Conservation (phyloP, 2,329 filamentous ascomycete species). For the Ceratocystis eucalypticola region DNA sequence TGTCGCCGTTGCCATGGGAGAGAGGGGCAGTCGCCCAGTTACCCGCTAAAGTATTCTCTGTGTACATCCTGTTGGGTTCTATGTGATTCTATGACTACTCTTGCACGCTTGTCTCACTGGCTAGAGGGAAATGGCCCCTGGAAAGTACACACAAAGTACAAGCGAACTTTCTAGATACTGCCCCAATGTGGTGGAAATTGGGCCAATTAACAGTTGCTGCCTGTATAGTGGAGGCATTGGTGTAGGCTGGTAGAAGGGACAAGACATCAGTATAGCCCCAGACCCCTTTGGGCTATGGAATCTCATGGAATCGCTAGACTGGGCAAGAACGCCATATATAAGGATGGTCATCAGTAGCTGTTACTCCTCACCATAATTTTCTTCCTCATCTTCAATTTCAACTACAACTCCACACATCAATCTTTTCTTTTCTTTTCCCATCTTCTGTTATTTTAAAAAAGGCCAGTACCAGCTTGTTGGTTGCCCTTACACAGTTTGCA, state of each 20-base stretch:
- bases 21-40: not conserved
- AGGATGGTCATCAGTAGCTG: constrained; percentile 5
- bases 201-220: constrained; percentile 15
- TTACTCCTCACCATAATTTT: constrained; percentile 14
- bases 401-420: not conserved
- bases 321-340: constrained; percentile 15
- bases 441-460: constrained; percentile 17
- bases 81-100: constrained; percentile 15
- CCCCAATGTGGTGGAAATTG: constrained; percentile 4
- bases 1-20: constrained; percentile 12
- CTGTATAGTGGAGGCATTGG: constrained; percentile 16
- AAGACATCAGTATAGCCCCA: constrained; percentile 7
- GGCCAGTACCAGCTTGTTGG: constrained; percentile 17
- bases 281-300: constrained; percentile 20
- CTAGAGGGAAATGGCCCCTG: constrained; percentile 9
- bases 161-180: constrained; percentile 15
- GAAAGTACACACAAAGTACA: constrained; percentile 11
- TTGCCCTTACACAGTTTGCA: constrained; percentile 17
- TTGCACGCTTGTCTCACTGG: not conserved
- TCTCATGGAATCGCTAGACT: constrained; percentile 21
- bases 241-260: constrained; percentile 16
- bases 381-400: constrained; percentile 12
- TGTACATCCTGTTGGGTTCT: constrained; percentile 15
- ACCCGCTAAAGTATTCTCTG: constrained; percentile 6
- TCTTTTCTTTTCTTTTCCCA: constrained; percentile 15